These are phyloP conservation scores for Pulicaria dysenterica DNA, from an alignment of 129 eudicot genomes.

Conservation along the genomic window DNA sequence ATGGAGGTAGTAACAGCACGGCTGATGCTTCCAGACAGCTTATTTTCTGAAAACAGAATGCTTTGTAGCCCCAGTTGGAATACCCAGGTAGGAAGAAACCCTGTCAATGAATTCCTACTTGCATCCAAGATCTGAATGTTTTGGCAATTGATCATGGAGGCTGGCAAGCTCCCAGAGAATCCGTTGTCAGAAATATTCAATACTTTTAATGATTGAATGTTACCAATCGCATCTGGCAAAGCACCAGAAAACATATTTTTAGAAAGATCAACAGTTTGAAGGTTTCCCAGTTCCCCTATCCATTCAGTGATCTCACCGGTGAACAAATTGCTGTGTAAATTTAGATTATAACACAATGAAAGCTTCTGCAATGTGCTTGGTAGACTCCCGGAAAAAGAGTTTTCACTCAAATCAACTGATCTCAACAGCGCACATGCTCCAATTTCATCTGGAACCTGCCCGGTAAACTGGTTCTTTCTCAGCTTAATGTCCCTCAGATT, in stretches of 20 bases:
- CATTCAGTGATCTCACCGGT: constrained; percentile 63
- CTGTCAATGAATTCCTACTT: constrained; percentile 65
- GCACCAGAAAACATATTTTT: constrained; percentile 59
- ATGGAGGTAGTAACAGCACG: constrained; percentile 48
- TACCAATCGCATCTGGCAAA: constrained; percentile 64
- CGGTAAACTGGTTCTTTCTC: constrained; percentile 61
- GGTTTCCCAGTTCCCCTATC: constrained; percentile 77
- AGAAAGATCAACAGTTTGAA: constrained; percentile 72
- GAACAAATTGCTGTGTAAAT: constrained; percentile 53
- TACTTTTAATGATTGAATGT: constrained; percentile 60
- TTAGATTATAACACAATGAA: constrained; percentile 49
- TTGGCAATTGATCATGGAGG: constrained; percentile 55
- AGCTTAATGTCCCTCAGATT: constrained; percentile 59
- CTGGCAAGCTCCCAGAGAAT: constrained; percentile 72
- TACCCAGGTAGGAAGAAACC: constrained; percentile 75
- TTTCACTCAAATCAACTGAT: constrained; percentile 73
- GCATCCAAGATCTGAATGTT: constrained; percentile 63
- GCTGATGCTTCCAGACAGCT: constrained; percentile 54
- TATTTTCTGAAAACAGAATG: constrained; percentile 60
- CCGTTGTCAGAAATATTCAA: constrained; percentile 62
- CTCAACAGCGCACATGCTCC: constrained; percentile 71
- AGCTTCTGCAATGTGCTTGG: constrained; percentile 74
- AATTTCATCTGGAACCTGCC: constrained; percentile 65
- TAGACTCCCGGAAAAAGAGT: constrained; percentile 60
- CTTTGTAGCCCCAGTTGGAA: constrained; percentile 63